phyloP scores from a whole-genome alignment of 148 eudicot species.

The Pouteria glomerata region DNA sequence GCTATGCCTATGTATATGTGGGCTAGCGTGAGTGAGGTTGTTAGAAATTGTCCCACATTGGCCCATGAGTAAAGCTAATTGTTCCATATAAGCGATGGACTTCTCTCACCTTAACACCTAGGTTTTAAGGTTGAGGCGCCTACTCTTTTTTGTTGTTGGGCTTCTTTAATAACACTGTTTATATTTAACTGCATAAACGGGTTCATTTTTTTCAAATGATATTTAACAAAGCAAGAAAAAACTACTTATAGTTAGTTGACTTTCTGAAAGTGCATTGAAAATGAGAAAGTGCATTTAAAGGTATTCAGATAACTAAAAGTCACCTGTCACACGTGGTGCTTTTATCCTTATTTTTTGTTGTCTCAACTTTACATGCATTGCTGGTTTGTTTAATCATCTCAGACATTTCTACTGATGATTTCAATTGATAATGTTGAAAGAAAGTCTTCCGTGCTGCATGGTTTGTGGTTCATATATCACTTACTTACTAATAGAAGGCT shows the following conservation, averaged over 20 bases:
- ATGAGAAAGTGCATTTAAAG: neutral
- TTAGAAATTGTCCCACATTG: too few species aligned
- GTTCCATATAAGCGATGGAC: too few species aligned
- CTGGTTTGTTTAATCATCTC: slow-evolving; percentile 13
- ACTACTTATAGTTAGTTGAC: neutral
- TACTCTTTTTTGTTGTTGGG: too few species aligned
- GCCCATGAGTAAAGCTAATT: too few species aligned
- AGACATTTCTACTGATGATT: slow-evolving; percentile 19
- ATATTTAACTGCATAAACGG: too few species aligned
- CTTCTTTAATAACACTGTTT: too few species aligned
- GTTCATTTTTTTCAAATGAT: neutral
- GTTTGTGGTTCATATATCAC: slow-evolving; percentile 24
- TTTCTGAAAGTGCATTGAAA: too few species aligned
- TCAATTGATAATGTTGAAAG: slow-evolving; percentile 13
- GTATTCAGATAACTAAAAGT: slow-evolving; percentile 7
- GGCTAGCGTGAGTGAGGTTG: too few species aligned
- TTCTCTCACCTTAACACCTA: too few species aligned
- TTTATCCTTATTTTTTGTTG: slow-evolving; percentile 2
- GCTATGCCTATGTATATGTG: too few species aligned
- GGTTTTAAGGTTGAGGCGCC: too few species aligned
- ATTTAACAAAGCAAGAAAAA: neutral
- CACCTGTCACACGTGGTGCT: slow-evolving; percentile 4
- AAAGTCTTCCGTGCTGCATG: slow-evolving; percentile 7
- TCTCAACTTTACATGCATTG: slow-evolving; percentile 6
- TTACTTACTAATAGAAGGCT: slow-evolving; percentile 19